These are phyloP conservation scores for Phaffia rhodozyma DNA, from an alignment of 1,284 basidiomycete genomes.

Conservation along the genomic window DNA sequence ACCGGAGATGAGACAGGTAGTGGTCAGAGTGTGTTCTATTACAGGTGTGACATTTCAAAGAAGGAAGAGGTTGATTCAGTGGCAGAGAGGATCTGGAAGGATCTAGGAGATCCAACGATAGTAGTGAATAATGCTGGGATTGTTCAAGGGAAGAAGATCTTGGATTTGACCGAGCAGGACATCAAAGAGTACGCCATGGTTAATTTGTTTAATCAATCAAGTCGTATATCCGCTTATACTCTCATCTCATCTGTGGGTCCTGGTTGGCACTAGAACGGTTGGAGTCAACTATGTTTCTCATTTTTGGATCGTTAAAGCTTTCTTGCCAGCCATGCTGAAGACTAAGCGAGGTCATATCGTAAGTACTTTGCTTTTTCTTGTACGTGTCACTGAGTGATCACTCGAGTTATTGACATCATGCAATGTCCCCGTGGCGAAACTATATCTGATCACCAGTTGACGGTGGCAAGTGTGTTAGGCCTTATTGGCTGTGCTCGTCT, in stretches of 20 bases:
- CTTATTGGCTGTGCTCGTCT: conserved; percentile 63
- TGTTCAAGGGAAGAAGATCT: conserved; percentile 71
- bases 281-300: conserved; percentile 77
- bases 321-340: conserved; percentile 80
- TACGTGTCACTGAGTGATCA: background rate
- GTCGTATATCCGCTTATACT: background rate
- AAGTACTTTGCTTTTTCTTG: conserved; percentile 25
- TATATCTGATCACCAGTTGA: conserved; percentile 44
- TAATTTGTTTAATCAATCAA: background rate
- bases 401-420: background rate
- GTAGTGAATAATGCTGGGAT: conserved; percentile 95
- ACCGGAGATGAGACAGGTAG: conserved; percentile 51
- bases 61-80: conserved; percentile 64
- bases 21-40: conserved; percentile 54
- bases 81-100: conserved; percentile 56
- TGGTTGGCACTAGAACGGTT: conserved; percentile 53
- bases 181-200: conserved; percentile 53
- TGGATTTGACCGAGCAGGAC: conserved; percentile 66
- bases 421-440: conserved; percentile 14
- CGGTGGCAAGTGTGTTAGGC: conserved; percentile 68
- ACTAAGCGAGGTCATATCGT: conserved; percentile 72
- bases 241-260: background rate
- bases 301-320: conserved; percentile 82
- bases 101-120: conserved; percentile 79
- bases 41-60: conserved; percentile 79